phyloP scores from a whole-genome alignment of 441 rosid species.

The Croton setiger region DNA sequence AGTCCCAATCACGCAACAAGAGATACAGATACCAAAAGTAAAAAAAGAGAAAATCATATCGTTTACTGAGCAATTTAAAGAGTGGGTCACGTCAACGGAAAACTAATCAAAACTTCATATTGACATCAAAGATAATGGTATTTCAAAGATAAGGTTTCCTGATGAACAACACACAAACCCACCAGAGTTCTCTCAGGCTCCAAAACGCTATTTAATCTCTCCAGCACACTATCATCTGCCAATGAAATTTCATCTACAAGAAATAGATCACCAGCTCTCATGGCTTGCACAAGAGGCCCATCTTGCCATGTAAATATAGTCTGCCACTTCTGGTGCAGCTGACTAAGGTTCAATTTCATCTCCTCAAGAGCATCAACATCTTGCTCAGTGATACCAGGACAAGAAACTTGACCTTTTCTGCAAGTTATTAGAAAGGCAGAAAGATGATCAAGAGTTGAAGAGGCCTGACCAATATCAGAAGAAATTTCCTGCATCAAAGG shows the following conservation, averaged over 20 bases:
- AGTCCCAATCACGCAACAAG: background rate
- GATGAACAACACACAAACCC: conserved; percentile 18
- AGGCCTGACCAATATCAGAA: conserved; percentile 63
- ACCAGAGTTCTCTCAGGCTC: conserved; percentile 95
- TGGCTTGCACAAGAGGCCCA: conserved; percentile 96
- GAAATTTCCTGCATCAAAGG: conserved; percentile 52
- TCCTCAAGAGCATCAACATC: conserved; percentile 58
- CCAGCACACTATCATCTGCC: conserved; percentile 99
- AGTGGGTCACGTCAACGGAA: background rate
- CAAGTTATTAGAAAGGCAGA: conserved; percentile 37
- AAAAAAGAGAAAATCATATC: background rate
- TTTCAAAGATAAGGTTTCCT: background rate
- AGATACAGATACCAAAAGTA: background rate
- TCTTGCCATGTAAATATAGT: conserved; percentile 94
- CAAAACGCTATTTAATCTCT: conserved; percentile 93
- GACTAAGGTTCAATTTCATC: conserved; percentile 47
- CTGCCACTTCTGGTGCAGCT: conserved; percentile 76
- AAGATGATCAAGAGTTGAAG: conserved; percentile 54
- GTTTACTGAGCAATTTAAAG: background rate
- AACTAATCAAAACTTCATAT: background rate
- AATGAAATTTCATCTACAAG: conserved; percentile 97
- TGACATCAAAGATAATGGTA: background rate
- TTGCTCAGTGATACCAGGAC: conserved; percentile 32
- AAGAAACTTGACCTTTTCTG: conserved; percentile 41
- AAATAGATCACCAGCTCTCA: conserved; percentile 86